Percentiles rank a stretch among this genome's conserved stretches.
These are phyloP conservation scores for Agastache rugosa DNA, from an alignment of 257 asterid species.

Conservation along the genomic window DNA sequence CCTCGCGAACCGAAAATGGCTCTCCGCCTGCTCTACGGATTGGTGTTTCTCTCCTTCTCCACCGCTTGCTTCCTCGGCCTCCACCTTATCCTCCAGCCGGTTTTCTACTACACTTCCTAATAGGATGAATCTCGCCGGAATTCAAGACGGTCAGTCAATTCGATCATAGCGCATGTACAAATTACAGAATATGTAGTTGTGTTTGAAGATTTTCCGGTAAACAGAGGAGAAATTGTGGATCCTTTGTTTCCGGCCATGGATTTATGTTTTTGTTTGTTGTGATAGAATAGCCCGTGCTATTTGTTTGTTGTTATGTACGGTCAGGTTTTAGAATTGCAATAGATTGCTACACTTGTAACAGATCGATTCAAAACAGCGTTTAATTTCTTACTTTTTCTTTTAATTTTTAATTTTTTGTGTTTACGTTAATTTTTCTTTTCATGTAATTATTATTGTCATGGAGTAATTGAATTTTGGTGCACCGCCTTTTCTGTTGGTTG, in stretches of 20 bases:
- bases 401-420: not conserved
- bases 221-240: slow-evolving; percentile 13
- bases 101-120: slow-evolving; percentile 56
- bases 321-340: slow-evolving; percentile 7
- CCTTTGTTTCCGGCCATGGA: slow-evolving; percentile 35
- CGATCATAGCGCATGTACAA: slow-evolving; percentile 24
- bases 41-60: slow-evolving; percentile 54
- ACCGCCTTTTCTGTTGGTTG: slow-evolving; percentile 22
- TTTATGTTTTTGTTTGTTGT: slow-evolving; percentile 5
- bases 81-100: slow-evolving; percentile 60
- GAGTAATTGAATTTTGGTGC: slow-evolving; percentile 9
- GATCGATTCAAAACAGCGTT: slow-evolving; percentile 13
- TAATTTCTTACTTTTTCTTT: not conserved
- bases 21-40: slow-evolving; percentile 51
- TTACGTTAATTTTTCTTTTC: not conserved
- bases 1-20: slow-evolving; percentile 35
- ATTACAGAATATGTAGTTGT: slow-evolving; percentile 24
- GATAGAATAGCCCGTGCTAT: slow-evolving; percentile 12
- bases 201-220: slow-evolving; percentile 1
- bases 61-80: slow-evolving; percentile 58
- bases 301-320: slow-evolving; percentile 18
- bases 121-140: not conserved
- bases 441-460: slow-evolving; percentile 7
- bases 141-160: slow-evolving; percentile 30
- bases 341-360: slow-evolving; percentile 5